phyloP scores from a whole-genome alignment of 1,139 yeast genomes.

The Groenewaldozyma auringiensis region DNA sequence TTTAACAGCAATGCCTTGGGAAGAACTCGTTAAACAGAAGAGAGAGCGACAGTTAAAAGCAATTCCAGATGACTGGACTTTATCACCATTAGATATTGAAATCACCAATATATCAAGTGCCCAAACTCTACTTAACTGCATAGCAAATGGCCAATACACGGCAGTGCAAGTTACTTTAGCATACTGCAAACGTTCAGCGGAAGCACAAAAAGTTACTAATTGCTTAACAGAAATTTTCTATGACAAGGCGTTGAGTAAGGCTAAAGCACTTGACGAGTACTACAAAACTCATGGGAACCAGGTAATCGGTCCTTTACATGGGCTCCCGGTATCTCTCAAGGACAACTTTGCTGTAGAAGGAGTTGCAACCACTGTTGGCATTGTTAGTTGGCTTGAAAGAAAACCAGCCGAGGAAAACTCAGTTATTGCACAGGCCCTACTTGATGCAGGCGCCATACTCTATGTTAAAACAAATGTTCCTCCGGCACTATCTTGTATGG shows the following conservation, averaged over 20 bases:
- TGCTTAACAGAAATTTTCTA: conserved; percentile 30
- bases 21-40: no score
- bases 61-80: no score
- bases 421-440: conserved; percentile 22
- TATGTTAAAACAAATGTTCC: conserved; percentile 54
- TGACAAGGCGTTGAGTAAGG: conserved; percentile 31
- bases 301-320: conserved; percentile 42
- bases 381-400: conserved; percentile 1
- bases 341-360: conserved; percentile 57
- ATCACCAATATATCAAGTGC: no score
- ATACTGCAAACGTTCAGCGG: conserved; percentile 49
- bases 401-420: conserved; percentile 4
- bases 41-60: no score
- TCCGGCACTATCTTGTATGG: conserved; percentile 46
- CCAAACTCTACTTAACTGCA: no score
- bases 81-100: no score
- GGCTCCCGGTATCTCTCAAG: conserved; percentile 46
- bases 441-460: conserved; percentile 44
- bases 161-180: conserved; percentile 12
- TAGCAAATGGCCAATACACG: conserved; percentile 9
- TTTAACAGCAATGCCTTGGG: no score
- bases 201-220: conserved; percentile 48
- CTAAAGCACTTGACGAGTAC: conserved; percentile 35
- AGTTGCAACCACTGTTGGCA: conserved; percentile 14
- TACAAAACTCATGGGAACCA: conserved; percentile 32